Conservation (phyloP, 305 asterid species). For the Solanum aculeatissimum region DNA sequence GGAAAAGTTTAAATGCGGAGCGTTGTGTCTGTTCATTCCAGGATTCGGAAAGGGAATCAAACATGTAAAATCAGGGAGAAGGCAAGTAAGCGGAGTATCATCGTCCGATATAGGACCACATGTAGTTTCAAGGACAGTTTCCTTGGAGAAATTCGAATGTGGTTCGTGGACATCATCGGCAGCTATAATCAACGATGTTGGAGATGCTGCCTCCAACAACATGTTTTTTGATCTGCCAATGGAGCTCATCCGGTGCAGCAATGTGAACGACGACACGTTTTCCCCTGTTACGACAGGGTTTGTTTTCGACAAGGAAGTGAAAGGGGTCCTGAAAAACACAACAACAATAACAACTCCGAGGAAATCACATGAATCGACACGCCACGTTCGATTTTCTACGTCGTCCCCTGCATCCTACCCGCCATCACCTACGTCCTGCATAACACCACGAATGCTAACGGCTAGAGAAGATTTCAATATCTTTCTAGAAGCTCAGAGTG, state of each 20-base stretch:
- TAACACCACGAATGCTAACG: constrained; percentile 34
- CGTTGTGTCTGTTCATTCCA: constrained; percentile 67
- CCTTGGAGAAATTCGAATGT: constrained; percentile 60
- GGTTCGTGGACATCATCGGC: constrained; percentile 53
- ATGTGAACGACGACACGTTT: constrained; percentile 30
- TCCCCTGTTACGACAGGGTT: constrained; percentile 45
- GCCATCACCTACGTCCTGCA: constrained; percentile 29
- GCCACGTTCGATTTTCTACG: constrained; percentile 64
- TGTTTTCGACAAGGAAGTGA: constrained; percentile 31
- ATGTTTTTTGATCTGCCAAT: constrained; percentile 60
- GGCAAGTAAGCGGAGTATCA: neutral
- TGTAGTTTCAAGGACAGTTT: constrained; percentile 35
- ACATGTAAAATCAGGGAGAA: constrained; percentile 31
- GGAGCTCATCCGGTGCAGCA: constrained; percentile 47
- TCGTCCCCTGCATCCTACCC: constrained; percentile 33
- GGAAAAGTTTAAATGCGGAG: constrained; percentile 63
- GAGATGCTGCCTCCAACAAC: constrained; percentile 8
- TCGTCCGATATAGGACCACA: neutral
- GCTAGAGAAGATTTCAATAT: constrained; percentile 59
- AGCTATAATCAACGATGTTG: constrained; percentile 22
- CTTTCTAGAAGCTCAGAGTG: constrained; percentile 69
- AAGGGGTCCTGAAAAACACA: constrained; percentile 39
- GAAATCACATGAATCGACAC: constrained; percentile 26
- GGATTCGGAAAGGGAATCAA: constrained; percentile 49
- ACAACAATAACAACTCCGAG: neutral